Percentiles rank a stretch among this genome's conserved stretches.
These are phyloP conservation scores for Calocybe gangraenosa DNA, from an alignment of 768 basidiomycete genomes.

Conservation along the genomic window DNA sequence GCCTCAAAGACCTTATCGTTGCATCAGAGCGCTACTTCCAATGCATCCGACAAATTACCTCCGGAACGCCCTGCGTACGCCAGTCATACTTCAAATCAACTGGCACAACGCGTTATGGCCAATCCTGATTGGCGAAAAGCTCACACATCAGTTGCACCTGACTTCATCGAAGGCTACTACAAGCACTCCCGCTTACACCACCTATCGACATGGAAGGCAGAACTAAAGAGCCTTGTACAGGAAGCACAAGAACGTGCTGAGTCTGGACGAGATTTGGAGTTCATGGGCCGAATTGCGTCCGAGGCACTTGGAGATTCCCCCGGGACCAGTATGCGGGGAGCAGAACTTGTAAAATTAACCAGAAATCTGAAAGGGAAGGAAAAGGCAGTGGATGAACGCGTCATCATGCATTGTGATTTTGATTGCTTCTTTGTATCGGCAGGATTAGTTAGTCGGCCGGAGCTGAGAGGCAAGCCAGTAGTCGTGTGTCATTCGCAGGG, in stretches of 20 bases:
- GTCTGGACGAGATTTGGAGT: background rate
- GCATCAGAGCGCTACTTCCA: too few relatives aligned
- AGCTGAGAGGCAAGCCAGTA: constrained; percentile 82
- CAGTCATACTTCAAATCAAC: constrained; percentile 58
- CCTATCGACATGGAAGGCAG: constrained; percentile 80
- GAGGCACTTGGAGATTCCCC: constrained; percentile 9
- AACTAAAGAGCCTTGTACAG: constrained; percentile 1
- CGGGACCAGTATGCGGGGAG: constrained; percentile 49
- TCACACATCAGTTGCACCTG: constrained; percentile 82
- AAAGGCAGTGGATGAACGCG: constrained; percentile 51
- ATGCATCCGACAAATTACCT: too few relatives aligned
- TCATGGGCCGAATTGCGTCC: background rate
- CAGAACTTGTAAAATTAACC: constrained; percentile 37
- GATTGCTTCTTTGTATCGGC: constrained; percentile 97
- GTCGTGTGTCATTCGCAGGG: constrained; percentile 96
- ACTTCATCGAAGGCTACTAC: constrained; percentile 83
- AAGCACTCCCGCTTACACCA: constrained; percentile 91
- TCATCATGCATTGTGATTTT: constrained; percentile 93
- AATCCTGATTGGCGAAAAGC: constrained; percentile 84
- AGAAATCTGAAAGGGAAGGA: constrained; percentile 49
- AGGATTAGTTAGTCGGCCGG: constrained; percentile 74
- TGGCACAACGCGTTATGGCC: constrained; percentile 77
- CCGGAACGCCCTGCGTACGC: constrained; percentile 43
- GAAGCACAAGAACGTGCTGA: background rate
- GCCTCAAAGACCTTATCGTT: too few relatives aligned